Evolutionary conservation across 78 protist species (phyloP).

Genomic region (Dictyostelium purpureum): DNA sequence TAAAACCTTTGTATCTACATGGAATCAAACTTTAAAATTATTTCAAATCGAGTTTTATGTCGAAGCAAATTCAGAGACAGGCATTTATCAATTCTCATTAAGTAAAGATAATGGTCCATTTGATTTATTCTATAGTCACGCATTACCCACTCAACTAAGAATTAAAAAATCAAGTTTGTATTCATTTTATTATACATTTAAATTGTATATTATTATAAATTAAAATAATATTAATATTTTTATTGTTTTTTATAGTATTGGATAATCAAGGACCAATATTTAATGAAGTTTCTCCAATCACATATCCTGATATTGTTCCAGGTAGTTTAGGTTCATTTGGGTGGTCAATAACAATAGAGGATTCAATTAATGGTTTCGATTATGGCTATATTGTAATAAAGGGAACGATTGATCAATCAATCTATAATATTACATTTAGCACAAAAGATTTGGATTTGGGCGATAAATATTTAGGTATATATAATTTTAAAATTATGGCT

Average conservation of each 20-base stretch:
- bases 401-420: not conserved
- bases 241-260: not conserved
- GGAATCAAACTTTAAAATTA: too few species aligned
- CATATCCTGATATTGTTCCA: not conserved
- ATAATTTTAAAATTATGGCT: not conserved
- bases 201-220: too few species aligned
- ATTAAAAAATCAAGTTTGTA: not conserved
- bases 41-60: not conserved
- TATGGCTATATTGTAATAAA: not conserved
- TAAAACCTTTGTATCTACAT: not conserved
- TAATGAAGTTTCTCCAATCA: too few species aligned
- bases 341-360: not conserved
- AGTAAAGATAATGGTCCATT: too few species aligned
- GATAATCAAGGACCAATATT: constrained; percentile 3
- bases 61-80: not conserved
- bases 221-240: too few species aligned
- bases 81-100: too few species aligned
- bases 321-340: not conserved
- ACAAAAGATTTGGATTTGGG: not conserved
- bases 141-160: not conserved
- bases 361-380: not conserved
- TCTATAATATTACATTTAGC: not conserved
- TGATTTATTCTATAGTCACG: too few species aligned
- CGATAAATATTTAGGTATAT: not conserved
- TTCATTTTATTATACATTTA: not conserved